phyloP scores from a whole-genome alignment of 2,329 filamentous ascomycete species.

The Nemania sp. region DNA sequence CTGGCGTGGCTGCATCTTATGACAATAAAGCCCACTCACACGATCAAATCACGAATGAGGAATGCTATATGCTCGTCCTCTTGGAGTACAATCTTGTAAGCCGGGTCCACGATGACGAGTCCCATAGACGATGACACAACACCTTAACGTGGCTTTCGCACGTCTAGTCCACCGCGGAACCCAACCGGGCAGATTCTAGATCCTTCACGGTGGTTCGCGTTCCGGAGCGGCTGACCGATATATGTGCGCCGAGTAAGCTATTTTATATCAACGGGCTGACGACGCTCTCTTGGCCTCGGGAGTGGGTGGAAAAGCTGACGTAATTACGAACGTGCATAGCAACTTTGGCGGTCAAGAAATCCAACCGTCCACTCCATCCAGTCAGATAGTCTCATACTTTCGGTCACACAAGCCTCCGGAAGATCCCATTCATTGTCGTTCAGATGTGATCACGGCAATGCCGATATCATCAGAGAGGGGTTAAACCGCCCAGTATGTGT shows the following conservation, averaged over 20 bases:
- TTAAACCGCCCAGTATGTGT: too few species aligned
- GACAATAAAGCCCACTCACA: background rate
- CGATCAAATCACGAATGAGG: background rate
- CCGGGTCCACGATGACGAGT: conserved; percentile 9
- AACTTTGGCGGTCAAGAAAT: background rate
- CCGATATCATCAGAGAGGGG: too few species aligned
- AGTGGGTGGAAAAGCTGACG: conserved; percentile 9
- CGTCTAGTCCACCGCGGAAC: background rate
- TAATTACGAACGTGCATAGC: background rate
- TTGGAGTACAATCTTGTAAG: background rate
- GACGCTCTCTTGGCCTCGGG: background rate
- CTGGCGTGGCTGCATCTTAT: background rate
- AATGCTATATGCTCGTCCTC: background rate
- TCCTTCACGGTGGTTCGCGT: background rate
- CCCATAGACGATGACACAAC: background rate
- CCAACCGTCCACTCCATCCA: background rate
- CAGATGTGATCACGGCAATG: too few species aligned
- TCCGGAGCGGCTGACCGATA: background rate
- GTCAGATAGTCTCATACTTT: too few species aligned
- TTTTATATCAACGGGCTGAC: background rate
- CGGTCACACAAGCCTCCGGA: too few species aligned
- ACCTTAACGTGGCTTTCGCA: background rate
- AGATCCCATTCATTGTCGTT: too few species aligned
- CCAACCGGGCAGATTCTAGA: background rate
- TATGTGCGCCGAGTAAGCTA: background rate